A percentile compares a stretch with the other conserved stretches of the same genome.
Conservation (phyloP, 2,329 filamentous ascomycete genomes). For the Monosporascus sp. region DNA sequence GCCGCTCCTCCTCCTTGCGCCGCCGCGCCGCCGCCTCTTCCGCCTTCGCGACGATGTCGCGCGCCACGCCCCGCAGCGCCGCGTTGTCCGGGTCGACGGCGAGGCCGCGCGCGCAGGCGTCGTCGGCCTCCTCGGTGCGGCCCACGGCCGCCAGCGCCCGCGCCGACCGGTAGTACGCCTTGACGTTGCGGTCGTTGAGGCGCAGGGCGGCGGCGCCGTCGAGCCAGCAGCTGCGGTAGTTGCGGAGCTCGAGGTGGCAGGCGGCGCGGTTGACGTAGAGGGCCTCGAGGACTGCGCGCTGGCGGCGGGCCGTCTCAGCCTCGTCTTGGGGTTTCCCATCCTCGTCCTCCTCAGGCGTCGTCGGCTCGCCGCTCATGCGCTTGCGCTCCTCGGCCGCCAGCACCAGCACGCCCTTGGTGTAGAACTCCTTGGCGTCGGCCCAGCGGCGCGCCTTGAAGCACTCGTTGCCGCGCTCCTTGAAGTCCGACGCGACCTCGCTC, state of each 20-base stretch:
- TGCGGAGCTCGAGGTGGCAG: conserved; percentile 82
- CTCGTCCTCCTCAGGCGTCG: conserved; percentile 10
- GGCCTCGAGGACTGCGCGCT: conserved; percentile 65
- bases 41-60: conserved; percentile 59
- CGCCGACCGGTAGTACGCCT: conserved; percentile 85
- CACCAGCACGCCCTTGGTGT: conserved; percentile 77
- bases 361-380: conserved; percentile 31
- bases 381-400: conserved; percentile 60
- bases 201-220: conserved; percentile 79
- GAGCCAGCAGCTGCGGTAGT: conserved; percentile 79
- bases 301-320: conserved; percentile 35
- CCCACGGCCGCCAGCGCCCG: conserved; percentile 73
- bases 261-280: conserved; percentile 84
- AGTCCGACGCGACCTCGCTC: conserved; percentile 74
- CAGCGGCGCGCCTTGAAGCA: conserved; percentile 69
- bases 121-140: conserved; percentile 73
- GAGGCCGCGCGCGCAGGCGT: conserved; percentile 71
- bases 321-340: conserved; percentile 43
- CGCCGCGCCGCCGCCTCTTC: conserved; percentile 50
- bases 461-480: conserved; percentile 91
- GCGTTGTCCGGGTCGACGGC: conserved; percentile 66
- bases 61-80: conserved; percentile 56
- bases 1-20: conserved; percentile 50
- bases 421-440: conserved; percentile 85
- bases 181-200: conserved; percentile 76